Evolutionary conservation across 805 yeast species (phyloP).

Genomic region (Helenozyma rhizophorensis): DNA sequence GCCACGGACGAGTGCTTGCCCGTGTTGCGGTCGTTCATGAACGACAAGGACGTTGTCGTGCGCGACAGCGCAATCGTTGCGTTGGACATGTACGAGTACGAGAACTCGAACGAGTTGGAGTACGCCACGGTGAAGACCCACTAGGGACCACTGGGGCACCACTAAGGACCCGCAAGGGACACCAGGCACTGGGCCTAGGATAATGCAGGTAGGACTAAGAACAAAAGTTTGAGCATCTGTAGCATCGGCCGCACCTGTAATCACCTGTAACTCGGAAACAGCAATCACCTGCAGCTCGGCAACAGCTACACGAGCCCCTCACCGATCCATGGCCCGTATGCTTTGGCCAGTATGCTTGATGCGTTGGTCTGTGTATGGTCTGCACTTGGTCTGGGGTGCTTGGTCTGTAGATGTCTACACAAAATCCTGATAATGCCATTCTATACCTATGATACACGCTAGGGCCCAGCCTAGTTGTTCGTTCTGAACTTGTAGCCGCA

Average conservation of each 20-base stretch:
- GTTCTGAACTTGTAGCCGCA: conserved; percentile 95
- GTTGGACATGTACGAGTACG: conserved; percentile 96
- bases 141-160: too few relatives aligned
- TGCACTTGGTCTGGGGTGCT: conserved; percentile 89
- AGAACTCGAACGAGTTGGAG: conserved; percentile 77
- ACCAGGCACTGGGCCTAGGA: too few relatives aligned
- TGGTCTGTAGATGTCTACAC: conserved; percentile 96
- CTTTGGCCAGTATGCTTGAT: too few relatives aligned
- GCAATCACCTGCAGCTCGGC: too few relatives aligned
- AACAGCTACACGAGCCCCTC: too few relatives aligned
- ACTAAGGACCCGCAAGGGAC: too few relatives aligned
- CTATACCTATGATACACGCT: conserved; percentile 73
- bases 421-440: conserved; percentile 94
- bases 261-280: too few relatives aligned
- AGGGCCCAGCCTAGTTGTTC: conserved; percentile 53
- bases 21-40: conserved; percentile 69
- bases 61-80: conserved; percentile 97
- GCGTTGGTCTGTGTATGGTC: conserved; percentile 71
- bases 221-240: too few relatives aligned
- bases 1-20: conserved; percentile 96
- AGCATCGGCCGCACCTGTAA: too few relatives aligned
- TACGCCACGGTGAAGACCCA: conserved; percentile 45
- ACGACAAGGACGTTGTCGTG: conserved; percentile 84
- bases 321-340: too few relatives aligned
- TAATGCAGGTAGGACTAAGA: too few relatives aligned